Percentiles rank a stretch among this genome's conserved stretches.
These are phyloP conservation scores for Talaromyces sp. DNA, from an alignment of 2,329 filamentous ascomycete species.

Conservation along the genomic window DNA sequence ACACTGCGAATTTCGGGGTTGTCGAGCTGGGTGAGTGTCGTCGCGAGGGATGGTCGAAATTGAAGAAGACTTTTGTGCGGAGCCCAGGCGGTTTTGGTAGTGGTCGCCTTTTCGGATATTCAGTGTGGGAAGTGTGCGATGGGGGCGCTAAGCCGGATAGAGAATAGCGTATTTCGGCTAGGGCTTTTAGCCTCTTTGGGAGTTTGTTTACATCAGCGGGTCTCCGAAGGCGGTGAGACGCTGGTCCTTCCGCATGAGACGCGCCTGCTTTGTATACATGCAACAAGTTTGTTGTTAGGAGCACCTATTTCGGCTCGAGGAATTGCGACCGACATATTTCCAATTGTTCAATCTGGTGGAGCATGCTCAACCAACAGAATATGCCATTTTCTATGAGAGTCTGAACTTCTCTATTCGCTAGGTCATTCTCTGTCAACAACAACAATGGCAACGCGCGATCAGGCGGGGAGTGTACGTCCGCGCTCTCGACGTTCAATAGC, in stretches of 20 bases:
- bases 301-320: no score
- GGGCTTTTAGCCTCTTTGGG: conserved; percentile 28
- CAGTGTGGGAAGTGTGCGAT: conserved; percentile 35
- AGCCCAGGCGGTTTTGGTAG: conserved; percentile 22
- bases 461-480: conserved; percentile 28
- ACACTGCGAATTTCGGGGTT: conserved; percentile 26
- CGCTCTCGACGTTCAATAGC: conserved; percentile 67
- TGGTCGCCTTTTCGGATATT: conserved; percentile 26
- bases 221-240: conserved; percentile 4
- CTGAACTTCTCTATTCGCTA: not conserved
- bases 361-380: not conserved
- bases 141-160: conserved; percentile 26
- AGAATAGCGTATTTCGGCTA: conserved; percentile 35
- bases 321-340: no score
- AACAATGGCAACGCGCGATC: conserved; percentile 34
- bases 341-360: not conserved
- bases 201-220: conserved; percentile 37
- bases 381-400: not conserved
- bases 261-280: conserved; percentile 4
- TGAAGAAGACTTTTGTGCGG: conserved; percentile 36
- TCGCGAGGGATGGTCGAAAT: conserved; percentile 28
- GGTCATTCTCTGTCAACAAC: not conserved
- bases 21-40: conserved; percentile 26
- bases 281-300: not conserved
- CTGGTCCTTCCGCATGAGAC: not conserved